These are phyloP conservation scores for Ceratorhiza oryzae-sativae DNA, from an alignment of 1,284 basidiomycete genomes.

Conservation along the genomic window DNA sequence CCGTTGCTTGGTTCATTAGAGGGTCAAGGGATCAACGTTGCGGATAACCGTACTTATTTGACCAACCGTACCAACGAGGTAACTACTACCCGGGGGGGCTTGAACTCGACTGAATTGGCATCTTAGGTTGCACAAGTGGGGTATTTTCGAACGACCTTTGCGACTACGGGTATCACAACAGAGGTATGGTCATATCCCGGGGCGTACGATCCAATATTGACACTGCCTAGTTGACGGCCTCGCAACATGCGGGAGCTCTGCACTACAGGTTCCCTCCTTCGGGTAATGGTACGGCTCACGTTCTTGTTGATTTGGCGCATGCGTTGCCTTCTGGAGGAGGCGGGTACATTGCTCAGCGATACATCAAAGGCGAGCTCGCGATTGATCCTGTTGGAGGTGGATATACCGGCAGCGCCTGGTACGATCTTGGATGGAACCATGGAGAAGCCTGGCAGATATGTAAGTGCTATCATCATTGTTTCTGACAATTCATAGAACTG, in stretches of 20 bases:
- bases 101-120: neutral
- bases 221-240: neutral
- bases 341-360: slow-evolving; percentile 27
- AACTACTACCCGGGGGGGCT: neutral
- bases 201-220: neutral
- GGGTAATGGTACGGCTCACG: slow-evolving; percentile 16
- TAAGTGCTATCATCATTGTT: neutral
- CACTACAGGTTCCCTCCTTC: slow-evolving; percentile 31
- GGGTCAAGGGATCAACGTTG: slow-evolving; percentile 5
- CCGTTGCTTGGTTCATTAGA: slow-evolving; percentile 19
- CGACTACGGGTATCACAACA: slow-evolving; percentile 15
- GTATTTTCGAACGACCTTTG: slow-evolving; percentile 25
- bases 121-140: slow-evolving; percentile 18
- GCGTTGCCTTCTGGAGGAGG: slow-evolving; percentile 27
- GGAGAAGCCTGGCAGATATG: slow-evolving; percentile 35
- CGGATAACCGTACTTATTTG: slow-evolving; percentile 25
- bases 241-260: slow-evolving; percentile 9
- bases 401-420: slow-evolving; percentile 29
- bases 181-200: neutral
- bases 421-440: slow-evolving; percentile 29
- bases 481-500: neutral
- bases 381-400: neutral
- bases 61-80: slow-evolving; percentile 24
- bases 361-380: slow-evolving; percentile 20
- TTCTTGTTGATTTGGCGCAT: slow-evolving; percentile 23